These are phyloP conservation scores for Arachnopeziza araneosa DNA, from an alignment of 2,329 filamentous ascomycete species.

Conservation along the genomic window DNA sequence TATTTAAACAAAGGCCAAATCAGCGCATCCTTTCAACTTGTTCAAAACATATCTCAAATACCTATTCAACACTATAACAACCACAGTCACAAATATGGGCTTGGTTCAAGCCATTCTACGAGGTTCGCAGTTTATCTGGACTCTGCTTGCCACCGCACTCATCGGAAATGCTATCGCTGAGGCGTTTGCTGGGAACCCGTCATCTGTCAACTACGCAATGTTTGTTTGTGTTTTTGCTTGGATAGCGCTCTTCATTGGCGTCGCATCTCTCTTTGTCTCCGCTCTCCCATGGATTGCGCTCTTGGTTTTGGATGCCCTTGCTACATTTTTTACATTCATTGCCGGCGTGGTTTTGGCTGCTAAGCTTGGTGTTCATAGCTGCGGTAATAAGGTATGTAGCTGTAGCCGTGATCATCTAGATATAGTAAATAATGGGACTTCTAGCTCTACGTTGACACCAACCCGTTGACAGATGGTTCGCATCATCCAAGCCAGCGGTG, in stretches of 20 bases:
- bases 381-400: conserved; percentile 49
- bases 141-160: conserved; percentile 27
- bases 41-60: not conserved
- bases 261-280: conserved; percentile 49
- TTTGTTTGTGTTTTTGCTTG: conserved; percentile 64
- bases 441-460: conserved; percentile 36
- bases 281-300: conserved; percentile 46
- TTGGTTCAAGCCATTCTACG: conserved; percentile 21
- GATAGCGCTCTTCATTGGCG: conserved; percentile 58
- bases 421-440: not conserved
- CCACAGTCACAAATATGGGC: not conserved
- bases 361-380: conserved; percentile 64
- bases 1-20: not conserved
- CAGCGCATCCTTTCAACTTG: not conserved
- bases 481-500: conserved; percentile 57
- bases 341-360: conserved; percentile 65
- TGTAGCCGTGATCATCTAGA: no score
- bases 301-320: conserved; percentile 51
- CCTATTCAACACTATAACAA: not conserved
- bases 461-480: conserved; percentile 57
- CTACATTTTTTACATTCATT: conserved; percentile 63
- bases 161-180: conserved; percentile 37
- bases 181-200: conserved; percentile 55
- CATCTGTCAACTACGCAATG: conserved; percentile 55
- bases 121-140: conserved; percentile 24